Percentiles rank a stretch among this genome's conserved stretches.
Evolutionary conservation across 2,329 filamentous ascomycete species (phyloP).

Genomic region (Trichophyton mentagrophytes): DNA sequence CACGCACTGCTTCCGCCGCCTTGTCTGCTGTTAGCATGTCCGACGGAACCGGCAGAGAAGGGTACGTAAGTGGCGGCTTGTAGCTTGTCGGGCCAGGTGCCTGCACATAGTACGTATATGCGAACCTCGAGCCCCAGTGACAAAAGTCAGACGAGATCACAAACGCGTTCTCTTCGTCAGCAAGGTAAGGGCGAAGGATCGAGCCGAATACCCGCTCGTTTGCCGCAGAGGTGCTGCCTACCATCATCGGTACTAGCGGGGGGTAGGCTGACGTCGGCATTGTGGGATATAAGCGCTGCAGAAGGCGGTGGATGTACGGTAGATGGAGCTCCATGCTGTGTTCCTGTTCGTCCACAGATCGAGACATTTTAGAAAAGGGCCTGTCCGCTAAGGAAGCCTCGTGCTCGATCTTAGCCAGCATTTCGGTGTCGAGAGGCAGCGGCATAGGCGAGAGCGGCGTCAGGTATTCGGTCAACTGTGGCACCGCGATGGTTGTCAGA

Average conservation of each 20-base stretch:
- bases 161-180: conserved; percentile 62
- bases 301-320: conserved; percentile 77
- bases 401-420: conserved; percentile 28
- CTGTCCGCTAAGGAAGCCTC: conserved; percentile 21
- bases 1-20: conserved; percentile 20
- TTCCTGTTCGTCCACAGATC: conserved; percentile 59
- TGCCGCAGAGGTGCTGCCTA: conserved; percentile 57
- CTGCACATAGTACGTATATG: conserved; percentile 65
- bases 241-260: conserved; percentile 67
- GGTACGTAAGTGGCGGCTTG: conserved; percentile 20
- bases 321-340: conserved; percentile 96
- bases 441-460: conserved; percentile 34
- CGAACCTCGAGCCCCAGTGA: conserved; percentile 80
- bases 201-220: conserved; percentile 58
- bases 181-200: conserved; percentile 64
- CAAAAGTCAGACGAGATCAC: conserved; percentile 93
- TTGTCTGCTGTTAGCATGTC: conserved; percentile 16
- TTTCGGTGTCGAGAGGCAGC: conserved; percentile 33
- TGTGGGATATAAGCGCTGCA: conserved; percentile 42
- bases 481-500: conserved; percentile 63
- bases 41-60: conserved; percentile 27
- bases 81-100: conserved; percentile 26
- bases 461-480: conserved; percentile 47
- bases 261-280: conserved; percentile 48
- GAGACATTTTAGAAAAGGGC: conserved; percentile 45